These are phyloP conservation scores for Infundibulicybe gibba DNA, from an alignment of 768 basidiomycete species.

Conservation along the genomic window DNA sequence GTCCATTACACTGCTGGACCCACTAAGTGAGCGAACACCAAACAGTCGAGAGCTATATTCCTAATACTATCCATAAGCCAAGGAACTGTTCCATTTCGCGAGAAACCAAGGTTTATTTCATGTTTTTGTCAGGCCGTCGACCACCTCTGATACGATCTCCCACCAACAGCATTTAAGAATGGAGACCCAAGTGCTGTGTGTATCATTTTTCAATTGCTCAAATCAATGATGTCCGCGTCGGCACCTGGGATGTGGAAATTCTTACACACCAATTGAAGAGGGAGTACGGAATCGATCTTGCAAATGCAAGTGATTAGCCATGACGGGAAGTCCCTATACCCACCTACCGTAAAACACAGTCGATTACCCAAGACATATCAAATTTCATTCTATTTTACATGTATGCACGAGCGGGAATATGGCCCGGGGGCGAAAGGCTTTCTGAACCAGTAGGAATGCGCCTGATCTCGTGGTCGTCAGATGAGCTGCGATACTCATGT, in stretches of 20 bases:
- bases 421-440: no score
- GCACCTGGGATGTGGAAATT: neutral
- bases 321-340: neutral
- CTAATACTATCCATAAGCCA: neutral
- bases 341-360: no score
- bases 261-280: conserved; percentile 2
- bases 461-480: no score
- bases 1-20: no score
- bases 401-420: no score
- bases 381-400: no score
- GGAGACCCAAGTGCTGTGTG: conserved; percentile 2
- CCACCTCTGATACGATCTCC: neutral
- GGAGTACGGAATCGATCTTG: conserved; percentile 3
- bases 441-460: no score
- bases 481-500: no score
- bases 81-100: conserved; percentile 1
- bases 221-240: neutral
- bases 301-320: neutral
- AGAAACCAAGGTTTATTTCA: conserved; percentile 1
- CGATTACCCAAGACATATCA: no score
- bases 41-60: no score
- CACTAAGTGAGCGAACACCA: no score
- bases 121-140: no score
- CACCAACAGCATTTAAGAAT: conserved; percentile 1
- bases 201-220: conserved; percentile 2